Conservation (phyloP, 371 early-diverging fungal genomes). For the Mucor ambiguus region DNA sequence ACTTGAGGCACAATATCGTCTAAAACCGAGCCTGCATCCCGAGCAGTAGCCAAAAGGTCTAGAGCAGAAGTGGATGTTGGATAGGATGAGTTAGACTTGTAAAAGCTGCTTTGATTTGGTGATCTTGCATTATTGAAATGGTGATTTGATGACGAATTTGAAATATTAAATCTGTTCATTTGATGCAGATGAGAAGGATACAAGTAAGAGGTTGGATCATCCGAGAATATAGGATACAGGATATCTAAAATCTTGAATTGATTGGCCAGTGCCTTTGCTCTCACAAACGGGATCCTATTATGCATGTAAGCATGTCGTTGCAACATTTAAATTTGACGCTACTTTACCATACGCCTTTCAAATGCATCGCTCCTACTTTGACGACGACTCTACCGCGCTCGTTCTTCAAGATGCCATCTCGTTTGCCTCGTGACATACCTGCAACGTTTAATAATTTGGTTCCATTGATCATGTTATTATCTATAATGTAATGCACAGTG, state of each 20-base stretch:
- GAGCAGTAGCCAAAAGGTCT: not conserved
- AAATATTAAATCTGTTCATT: conserved; percentile 11
- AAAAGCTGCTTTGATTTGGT: not conserved
- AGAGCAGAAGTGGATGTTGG: not conserved
- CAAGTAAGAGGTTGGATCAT: conserved; percentile 45
- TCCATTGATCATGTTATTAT: conserved; percentile 79
- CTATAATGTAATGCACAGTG: conserved; percentile 32
- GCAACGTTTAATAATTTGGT: conserved; percentile 80
- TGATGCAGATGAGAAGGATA: conserved; percentile 27
- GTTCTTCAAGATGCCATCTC: conserved; percentile 80
- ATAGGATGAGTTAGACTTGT: not conserved
- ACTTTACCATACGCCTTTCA: conserved; percentile 77
- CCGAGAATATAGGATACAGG: conserved; percentile 70
- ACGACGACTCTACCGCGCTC: conserved; percentile 75
- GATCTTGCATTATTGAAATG: not conserved
- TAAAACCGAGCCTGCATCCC: conserved; percentile 1
- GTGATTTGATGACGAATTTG: conserved; percentile 9
- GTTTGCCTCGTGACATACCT: conserved; percentile 79
- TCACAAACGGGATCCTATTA: conserved; percentile 62
- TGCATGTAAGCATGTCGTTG: not conserved
- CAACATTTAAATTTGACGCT: not conserved
- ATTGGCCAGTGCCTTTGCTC: conserved; percentile 63
- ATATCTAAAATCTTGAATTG: conserved; percentile 64
- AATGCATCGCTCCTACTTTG: conserved; percentile 78
- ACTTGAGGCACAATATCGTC: not conserved